Evolutionary conservation across 345 rosid species (phyloP).

Genomic region (Eucalyptus guilfoylei): DNA sequence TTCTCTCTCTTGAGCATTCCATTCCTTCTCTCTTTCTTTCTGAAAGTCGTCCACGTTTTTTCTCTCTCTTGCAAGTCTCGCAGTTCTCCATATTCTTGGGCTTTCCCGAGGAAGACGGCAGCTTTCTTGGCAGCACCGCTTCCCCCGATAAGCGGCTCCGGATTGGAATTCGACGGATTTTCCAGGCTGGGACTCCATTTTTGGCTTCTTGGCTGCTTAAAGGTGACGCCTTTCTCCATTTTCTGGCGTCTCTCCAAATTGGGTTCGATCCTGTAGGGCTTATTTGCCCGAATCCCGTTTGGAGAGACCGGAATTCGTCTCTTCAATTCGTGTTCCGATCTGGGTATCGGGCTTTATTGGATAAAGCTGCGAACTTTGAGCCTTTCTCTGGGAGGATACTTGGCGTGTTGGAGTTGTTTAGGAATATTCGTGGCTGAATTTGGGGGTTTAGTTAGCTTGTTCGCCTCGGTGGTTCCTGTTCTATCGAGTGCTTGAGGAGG

Average conservation of each 20-base stretch:
- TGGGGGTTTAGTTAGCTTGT: background rate
- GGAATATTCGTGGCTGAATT: background rate
- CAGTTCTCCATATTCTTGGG: background rate
- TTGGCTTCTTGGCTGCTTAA: background rate
- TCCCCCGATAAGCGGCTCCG: slow-evolving; percentile 6
- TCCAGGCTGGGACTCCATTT: background rate
- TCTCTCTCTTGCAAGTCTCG: background rate
- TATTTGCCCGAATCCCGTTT: slow-evolving; percentile 9
- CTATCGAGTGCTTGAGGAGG: background rate
- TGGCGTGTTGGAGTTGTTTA: slow-evolving; percentile 1
- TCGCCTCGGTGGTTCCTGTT: background rate
- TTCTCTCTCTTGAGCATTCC: background rate
- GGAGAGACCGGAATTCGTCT: background rate
- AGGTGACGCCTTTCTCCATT: background rate
- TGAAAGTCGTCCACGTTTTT: background rate
- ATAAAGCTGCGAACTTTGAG: background rate
- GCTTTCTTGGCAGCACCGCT: background rate
- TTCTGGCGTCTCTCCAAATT: slow-evolving; percentile 15
- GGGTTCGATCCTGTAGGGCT: slow-evolving; percentile 11
- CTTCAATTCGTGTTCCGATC: background rate
- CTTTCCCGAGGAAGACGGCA: slow-evolving; percentile 1
- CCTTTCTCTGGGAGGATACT: background rate
- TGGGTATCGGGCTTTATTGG: background rate
- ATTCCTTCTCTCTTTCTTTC: background rate
- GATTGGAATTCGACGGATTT: background rate